Conservation (phyloP, 345 rosid species). For the sweet orange (Citrus sinensis) region DNA sequence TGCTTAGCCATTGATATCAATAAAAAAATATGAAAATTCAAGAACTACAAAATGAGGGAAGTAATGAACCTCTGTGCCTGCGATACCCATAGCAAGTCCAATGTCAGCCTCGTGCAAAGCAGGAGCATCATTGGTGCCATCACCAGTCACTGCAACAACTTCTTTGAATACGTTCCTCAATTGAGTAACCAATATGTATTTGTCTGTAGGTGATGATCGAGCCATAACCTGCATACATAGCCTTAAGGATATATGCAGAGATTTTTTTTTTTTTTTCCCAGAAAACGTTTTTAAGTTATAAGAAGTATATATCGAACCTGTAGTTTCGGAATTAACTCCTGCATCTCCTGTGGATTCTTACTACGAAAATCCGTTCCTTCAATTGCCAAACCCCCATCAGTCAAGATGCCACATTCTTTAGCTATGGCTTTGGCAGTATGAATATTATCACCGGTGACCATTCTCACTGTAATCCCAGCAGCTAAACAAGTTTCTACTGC, state of each 20-base stretch:
- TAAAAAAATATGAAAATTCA: not conserved
- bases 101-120: conserved; percentile 92
- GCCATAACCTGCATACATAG: conserved; percentile 53
- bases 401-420: conserved; percentile 62
- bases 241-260: not conserved
- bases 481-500: conserved; percentile 64
- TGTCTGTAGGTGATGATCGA: conserved; percentile 56
- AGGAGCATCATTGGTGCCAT: conserved; percentile 96
- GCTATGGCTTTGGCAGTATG: conserved; percentile 81
- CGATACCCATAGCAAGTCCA: conserved; percentile 96
- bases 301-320: conserved; percentile 34
- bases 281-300: not conserved
- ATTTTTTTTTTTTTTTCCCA: too few species aligned
- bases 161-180: conserved; percentile 46
- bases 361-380: conserved; percentile 68
- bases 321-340: conserved; percentile 55
- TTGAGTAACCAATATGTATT: conserved; percentile 44
- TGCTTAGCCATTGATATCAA: not conserved
- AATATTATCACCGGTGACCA: conserved; percentile 80
- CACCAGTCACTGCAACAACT: conserved; percentile 93
- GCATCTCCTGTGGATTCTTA: conserved; percentile 53
- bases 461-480: conserved; percentile 70
- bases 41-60: not conserved
- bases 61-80: conserved; percentile 80
- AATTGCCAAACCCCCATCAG: conserved; percentile 64